phyloP scores from a whole-genome alignment of 306 rosid species.

The Clitoria ternatea region DNA sequence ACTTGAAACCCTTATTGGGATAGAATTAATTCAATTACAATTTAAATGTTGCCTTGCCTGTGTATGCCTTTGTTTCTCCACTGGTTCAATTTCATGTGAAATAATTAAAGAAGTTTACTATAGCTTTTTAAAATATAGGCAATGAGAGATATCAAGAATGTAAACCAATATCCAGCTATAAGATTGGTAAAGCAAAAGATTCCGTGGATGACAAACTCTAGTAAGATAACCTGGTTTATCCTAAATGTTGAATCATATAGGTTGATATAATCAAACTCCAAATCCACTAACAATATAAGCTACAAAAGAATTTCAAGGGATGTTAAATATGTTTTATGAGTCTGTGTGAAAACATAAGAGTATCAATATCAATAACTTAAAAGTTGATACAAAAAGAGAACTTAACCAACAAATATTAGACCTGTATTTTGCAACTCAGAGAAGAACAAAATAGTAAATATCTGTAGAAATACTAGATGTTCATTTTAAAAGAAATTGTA shows the following conservation, averaged over 20 bases:
- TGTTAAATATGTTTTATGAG: neutral
- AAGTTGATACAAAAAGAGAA: too few species aligned
- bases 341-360: too few species aligned
- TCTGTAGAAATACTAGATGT: too few species aligned
- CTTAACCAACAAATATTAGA: too few species aligned
- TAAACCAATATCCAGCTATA: constrained; percentile 64
- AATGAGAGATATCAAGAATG: constrained; percentile 57
- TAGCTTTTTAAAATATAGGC: constrained; percentile 31
- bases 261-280: constrained; percentile 87
- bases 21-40: neutral
- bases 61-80: neutral
- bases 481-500: too few species aligned
- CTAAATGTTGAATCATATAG: constrained; percentile 80
- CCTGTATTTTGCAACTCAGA: too few species aligned
- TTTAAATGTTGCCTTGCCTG: neutral
- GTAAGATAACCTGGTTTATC: constrained; percentile 64
- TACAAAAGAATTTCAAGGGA: constrained; percentile 32
- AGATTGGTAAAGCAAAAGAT: constrained; percentile 57
- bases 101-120: neutral
- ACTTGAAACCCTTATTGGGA: neutral
- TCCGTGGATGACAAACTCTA: constrained; percentile 74
- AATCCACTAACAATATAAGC: constrained; percentile 85
- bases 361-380: too few species aligned
- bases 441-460: too few species aligned
- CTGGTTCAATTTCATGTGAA: neutral